These are phyloP conservation scores for Naganishia antarctica DNA, from an alignment of 768 basidiomycete genomes.

Conservation along the genomic window DNA sequence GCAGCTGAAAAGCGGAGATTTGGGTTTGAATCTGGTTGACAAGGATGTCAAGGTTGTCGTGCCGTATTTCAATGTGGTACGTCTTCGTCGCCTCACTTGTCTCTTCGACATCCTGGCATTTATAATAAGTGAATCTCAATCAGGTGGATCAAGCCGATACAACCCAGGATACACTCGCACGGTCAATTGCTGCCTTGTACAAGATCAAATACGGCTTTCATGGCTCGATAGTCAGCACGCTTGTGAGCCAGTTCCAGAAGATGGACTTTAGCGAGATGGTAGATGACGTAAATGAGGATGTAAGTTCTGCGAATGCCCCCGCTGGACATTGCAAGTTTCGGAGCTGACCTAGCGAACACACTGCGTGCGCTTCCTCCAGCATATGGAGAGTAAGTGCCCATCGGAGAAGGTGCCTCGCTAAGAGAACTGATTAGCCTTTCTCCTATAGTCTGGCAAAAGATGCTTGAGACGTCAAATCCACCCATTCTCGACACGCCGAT, in stretches of 20 bases:
- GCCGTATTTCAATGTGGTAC: slow-evolving; percentile 44
- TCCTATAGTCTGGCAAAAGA: slow-evolving; percentile 40
- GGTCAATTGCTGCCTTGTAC: slow-evolving; percentile 40
- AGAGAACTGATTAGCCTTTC: background rate
- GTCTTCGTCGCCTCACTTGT: background rate
- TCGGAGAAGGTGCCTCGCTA: background rate
- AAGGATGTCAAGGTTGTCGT: slow-evolving; percentile 33
- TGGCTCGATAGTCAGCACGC: slow-evolving; percentile 34
- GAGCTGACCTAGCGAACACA: background rate
- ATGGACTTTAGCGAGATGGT: slow-evolving; percentile 45
- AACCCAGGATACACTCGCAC: slow-evolving; percentile 43
- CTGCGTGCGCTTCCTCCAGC: slow-evolving; percentile 3
- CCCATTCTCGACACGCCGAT: slow-evolving; percentile 41
- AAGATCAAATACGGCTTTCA: slow-evolving; percentile 47
- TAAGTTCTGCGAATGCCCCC: slow-evolving; percentile 22
- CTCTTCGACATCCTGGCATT: too few relatives aligned
- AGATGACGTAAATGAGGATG: slow-evolving; percentile 48
- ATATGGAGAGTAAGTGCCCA: slow-evolving; percentile 21
- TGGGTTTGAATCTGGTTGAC: slow-evolving; percentile 34
- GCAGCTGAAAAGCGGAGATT: slow-evolving; percentile 31
- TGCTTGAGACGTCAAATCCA: slow-evolving; percentile 42
- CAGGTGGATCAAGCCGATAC: slow-evolving; percentile 41
- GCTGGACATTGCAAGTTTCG: background rate
- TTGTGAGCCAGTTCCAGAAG: slow-evolving; percentile 46
- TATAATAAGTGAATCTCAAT: too few relatives aligned